Evolutionary conservation across 2,329 filamentous ascomycete genomes (phyloP).

Genomic region (Aulographum hederae): DNA sequence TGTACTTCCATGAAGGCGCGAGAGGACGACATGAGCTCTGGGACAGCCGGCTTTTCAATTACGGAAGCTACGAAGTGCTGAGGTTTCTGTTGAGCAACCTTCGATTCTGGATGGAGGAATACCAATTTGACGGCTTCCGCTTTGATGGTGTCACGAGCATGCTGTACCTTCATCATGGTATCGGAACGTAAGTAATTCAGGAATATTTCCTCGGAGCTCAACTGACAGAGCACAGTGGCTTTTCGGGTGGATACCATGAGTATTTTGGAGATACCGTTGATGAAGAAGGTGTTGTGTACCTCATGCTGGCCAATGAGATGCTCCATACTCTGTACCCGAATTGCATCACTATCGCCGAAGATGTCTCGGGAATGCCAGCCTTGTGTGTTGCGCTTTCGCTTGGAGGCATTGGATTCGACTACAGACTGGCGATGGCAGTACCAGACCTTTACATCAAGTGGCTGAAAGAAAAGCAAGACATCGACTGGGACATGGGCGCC

Average conservation of each 20-base stretch:
- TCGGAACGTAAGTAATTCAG: slow-evolving; percentile 61
- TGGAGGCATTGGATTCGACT: slow-evolving; percentile 91
- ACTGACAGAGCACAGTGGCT: slow-evolving; percentile 43
- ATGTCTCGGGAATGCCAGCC: slow-evolving; percentile 98
- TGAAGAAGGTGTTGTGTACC: slow-evolving; percentile 82
- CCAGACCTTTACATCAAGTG: slow-evolving; percentile 99
- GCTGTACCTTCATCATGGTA: slow-evolving; percentile 90
- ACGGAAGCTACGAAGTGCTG: slow-evolving; percentile 82
- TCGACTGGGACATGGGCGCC: slow-evolving; percentile 77
- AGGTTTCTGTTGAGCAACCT: slow-evolving; percentile 93
- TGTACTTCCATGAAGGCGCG: slow-evolving; percentile 80
- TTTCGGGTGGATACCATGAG: slow-evolving; percentile 94
- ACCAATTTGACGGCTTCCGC: slow-evolving; percentile 87
- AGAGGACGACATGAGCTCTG: slow-evolving; percentile 83
- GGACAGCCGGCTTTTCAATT: slow-evolving; percentile 96
- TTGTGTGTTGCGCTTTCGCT: slow-evolving; percentile 71
- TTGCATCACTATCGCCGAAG: slow-evolving; percentile 82
- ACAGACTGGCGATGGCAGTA: slow-evolving; percentile 90
- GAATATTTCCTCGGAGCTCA: not conserved
- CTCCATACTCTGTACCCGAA: slow-evolving; percentile 78
- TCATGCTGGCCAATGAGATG: slow-evolving; percentile 95
- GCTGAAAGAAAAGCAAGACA: slow-evolving; percentile 78
- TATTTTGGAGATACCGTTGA: slow-evolving; percentile 86
- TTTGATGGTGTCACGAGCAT: slow-evolving; percentile 98
- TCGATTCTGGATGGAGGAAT: slow-evolving; percentile 98